Evolutionary conservation across 2,329 filamentous ascomycete species (phyloP), one percentile per base, ranked within the genome.

Genomic region (Exophiala phaeomuriformis): DNA sequence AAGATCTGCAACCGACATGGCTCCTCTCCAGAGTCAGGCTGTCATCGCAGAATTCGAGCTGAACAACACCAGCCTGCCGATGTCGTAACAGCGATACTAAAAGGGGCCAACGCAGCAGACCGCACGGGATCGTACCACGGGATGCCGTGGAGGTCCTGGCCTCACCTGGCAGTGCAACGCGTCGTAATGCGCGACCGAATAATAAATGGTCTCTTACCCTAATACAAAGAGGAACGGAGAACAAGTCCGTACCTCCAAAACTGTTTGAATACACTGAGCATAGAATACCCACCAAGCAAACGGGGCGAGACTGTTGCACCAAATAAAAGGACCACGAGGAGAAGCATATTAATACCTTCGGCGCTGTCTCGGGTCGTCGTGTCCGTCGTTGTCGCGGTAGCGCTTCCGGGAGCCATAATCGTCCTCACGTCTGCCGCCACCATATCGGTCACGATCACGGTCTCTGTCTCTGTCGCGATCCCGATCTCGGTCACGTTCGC

Each of bases 311-410:
- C 42, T 51, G 51, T 53, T 45, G 59, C 50, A 54, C 35, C 43
- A 19, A 52, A 47, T 39, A 47, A 40, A 40, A 37, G 5, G 30
- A 47, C 36, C 47, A 47, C 10, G 39, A 45, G 41, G 43, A 29
- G 37, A 4, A 9, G 39, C 46, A 45, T 51, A 43, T 69, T 71
- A 83, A 67, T 83, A 84, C 66, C 81, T 75, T 66, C 81, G 75
- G 67, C 80, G 77, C 63, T 74, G 75, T 63, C 81, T 77, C 47
- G 77, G 75, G 70, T 95, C 90, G 66, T 95, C 89, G 72, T 90
- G 85, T 61, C 81, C 80, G 67, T 84, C 83, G 66, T 85, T 86
- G 49, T 94, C 90, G 70, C 86, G 89, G 49, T 83, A 78, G 67
- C 84, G 81, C 66, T 76, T 87, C 80, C 67, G 81, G 71, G 70